These are phyloP conservation scores for Fusarium brachygibbosum DNA, from an alignment of 2,329 filamentous ascomycete genomes.

Conservation along the genomic window DNA sequence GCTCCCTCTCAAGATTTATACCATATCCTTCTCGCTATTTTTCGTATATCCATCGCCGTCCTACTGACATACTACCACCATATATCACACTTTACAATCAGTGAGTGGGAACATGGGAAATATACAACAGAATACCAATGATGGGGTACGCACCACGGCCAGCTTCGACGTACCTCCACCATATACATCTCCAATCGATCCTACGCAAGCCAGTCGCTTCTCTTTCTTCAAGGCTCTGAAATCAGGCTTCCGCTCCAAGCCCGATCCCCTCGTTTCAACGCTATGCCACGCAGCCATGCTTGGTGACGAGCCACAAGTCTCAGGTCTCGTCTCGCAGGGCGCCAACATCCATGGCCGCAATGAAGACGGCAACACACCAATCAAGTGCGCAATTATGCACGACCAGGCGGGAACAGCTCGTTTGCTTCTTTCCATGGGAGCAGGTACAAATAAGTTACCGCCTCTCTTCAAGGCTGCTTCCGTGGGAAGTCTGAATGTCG, in stretches of 20 bases:
- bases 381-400: not conserved
- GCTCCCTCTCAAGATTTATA: not conserved
- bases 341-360: constrained; percentile 16
- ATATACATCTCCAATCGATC: not conserved
- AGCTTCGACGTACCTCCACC: not conserved
- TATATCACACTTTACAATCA: fast-evolving
- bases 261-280: constrained; percentile 5
- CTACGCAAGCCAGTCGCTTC: not conserved
- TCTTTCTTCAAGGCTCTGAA: constrained; percentile 5
- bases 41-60: fast-evolving
- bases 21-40: not conserved
- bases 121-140: not conserved
- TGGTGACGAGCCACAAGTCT: constrained; percentile 10
- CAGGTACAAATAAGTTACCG: not conserved
- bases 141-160: not conserved
- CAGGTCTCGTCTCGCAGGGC: not conserved
- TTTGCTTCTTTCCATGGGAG: constrained; percentile 7
- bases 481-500: not conserved
- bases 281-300: constrained; percentile 7
- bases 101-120: not conserved
- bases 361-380: constrained; percentile 13
- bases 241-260: constrained; percentile 3
- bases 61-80: fast-evolving
- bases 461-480: constrained; percentile 4
- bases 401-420: not conserved